These are phyloP conservation scores for Urostyla sp. DNA, from an alignment of 73 alveolate genomes.

Conservation along the genomic window DNA sequence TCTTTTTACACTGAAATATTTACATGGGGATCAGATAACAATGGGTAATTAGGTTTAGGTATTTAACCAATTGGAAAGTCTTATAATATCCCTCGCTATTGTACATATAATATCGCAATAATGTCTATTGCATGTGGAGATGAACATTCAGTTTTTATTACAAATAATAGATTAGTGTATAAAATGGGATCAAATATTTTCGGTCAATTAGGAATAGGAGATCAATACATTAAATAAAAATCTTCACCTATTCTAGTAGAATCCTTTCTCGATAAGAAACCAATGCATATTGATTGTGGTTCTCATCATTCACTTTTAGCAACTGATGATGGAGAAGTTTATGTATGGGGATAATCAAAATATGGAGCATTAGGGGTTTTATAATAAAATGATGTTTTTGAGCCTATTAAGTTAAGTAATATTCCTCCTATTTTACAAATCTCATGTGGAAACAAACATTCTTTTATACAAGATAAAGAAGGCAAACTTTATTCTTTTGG, in stretches of 20 bases:
- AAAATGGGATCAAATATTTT: conserved; percentile 78
- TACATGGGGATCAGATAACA: conserved; percentile 62
- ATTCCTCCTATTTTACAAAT: conserved; percentile 49
- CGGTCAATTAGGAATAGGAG: conserved; percentile 84
- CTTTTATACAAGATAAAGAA: conserved; percentile 21
- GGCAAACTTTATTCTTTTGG: conserved; percentile 65
- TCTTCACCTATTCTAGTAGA: conserved; percentile 72
- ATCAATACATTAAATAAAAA: conserved; percentile 31
- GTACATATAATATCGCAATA: conserved; percentile 64
- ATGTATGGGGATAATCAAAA: conserved; percentile 75
- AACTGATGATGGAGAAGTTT: conserved; percentile 69
- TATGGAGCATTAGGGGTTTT: conserved; percentile 78
- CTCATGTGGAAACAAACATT: conserved; percentile 68
- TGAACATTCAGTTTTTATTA: conserved; percentile 71
- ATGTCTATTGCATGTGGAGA: conserved; percentile 74
- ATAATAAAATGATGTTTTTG: conserved; percentile 10
- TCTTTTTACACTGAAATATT: conserved; percentile 60
- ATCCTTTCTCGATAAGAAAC: conserved; percentile 57
- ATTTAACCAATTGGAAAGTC: conserved; percentile 12
- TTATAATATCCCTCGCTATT: conserved; percentile 60
- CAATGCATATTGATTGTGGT: conserved; percentile 69
- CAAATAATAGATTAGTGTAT: conserved; percentile 66
- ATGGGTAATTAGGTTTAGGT: conserved; percentile 60
- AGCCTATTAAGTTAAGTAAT: conserved; percentile 48
- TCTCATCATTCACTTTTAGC: conserved; percentile 51